Base-by-base conservation (phyloP, 768 basidiomycete species). In the Boletus insuetus region DNA sequence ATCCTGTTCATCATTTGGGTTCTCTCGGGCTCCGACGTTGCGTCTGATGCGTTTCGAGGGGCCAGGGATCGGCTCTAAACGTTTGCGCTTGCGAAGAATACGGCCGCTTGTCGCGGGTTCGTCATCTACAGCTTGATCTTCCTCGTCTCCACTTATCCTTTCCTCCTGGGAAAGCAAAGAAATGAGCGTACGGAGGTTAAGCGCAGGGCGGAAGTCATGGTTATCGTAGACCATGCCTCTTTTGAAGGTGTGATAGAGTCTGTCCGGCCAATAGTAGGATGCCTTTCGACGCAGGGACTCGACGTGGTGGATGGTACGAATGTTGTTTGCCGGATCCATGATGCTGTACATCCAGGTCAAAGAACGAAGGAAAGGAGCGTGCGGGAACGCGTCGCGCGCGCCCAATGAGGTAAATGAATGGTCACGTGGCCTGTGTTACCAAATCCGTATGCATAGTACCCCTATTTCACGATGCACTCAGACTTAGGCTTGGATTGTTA, bases 121-220 rank as follows among this genome's bases (percentile, higher is more conserved):
- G 2, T 19, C 53, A 32, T 39, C 37, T 34, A 12, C 41, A 1
- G 5, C 1, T 29, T 35, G 17, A 40, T 49, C 46, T 47, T 46
- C 54, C 6, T 56, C 40, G 24, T 26, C 49, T 2, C 3, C n/a
- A 26, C 26, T 6, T 0, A 4, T 34, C 1, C 11, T 6, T 17
- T 54, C n/a, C 20, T 49, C 9, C 10, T 16, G 40, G 35, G 58
- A 55, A 46, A 71, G 56, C 16, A 48, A 37, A n/a, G 64, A 51
- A 45, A 71, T 54, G n/a, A 73, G 55, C 9, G 58, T 43, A 19
- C 55, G 59, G n/a, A 71, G 55, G 44, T 73, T 69, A 9, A 73
- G 59, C 22, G 71, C 67, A 29, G 69, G 69, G 17, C 69, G 61
- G 34, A 72, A 72, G 46, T 56, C 45, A 20, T 48, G 34, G 46